Percentiles rank a stretch among this genome's conserved stretches.
Conservation (phyloP, 768 basidiomycete genomes). For the Amanita inopinata region DNA sequence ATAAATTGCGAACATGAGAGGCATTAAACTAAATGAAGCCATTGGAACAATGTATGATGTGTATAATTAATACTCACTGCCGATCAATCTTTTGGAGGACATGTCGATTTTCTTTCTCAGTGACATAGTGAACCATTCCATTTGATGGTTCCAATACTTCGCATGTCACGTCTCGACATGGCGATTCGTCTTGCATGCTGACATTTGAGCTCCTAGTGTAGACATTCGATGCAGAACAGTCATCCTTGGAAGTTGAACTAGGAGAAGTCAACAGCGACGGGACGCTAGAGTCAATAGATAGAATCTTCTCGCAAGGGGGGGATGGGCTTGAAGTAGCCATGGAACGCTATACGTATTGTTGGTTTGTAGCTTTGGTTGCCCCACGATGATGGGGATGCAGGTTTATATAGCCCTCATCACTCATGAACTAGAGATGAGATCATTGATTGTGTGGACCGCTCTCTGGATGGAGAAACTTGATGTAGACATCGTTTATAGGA, state of each 20-base stretch:
- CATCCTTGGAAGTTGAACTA: background rate
- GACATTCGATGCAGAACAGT: background rate
- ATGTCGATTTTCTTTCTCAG: constrained; percentile 17
- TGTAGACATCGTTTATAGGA: no score
- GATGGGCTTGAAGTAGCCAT: background rate
- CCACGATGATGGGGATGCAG: background rate
- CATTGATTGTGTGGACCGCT: no score
- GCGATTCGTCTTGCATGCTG: background rate
- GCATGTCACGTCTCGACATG: constrained; percentile 13
- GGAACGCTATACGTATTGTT: background rate
- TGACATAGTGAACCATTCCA: constrained; percentile 11
- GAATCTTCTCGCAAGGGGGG: background rate
- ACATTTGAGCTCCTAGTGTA: background rate
- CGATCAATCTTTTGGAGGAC: constrained; percentile 20
- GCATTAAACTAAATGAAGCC: constrained; percentile 18
- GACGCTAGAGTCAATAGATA: background rate
- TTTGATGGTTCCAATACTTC: constrained; percentile 11
- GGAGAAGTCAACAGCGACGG: background rate
- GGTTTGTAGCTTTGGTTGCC: background rate
- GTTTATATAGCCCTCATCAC: background rate
- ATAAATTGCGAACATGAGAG: constrained; percentile 22
- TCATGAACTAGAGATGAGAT: no score
- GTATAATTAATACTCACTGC: constrained; percentile 14
- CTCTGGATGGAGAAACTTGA: no score
- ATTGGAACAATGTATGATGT: background rate